Percentiles rank a stretch among this genome's conserved stretches.
Evolutionary conservation across 139 green algal species (phyloP).

Genomic region (Chlorella sp.): DNA sequence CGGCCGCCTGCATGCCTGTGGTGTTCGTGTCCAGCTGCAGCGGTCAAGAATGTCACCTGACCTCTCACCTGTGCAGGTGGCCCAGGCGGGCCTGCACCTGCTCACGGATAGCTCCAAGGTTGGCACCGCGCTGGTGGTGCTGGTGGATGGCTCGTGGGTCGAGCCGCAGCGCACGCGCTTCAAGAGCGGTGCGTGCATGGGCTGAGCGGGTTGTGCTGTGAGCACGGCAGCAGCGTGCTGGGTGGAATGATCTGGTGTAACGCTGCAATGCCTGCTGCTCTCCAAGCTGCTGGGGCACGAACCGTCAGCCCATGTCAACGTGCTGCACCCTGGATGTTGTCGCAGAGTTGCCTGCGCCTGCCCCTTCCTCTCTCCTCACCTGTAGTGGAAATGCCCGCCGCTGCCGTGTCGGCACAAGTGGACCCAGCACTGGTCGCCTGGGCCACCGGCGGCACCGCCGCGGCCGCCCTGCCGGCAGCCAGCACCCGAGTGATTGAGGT

Average conservation of each 20-base stretch:
- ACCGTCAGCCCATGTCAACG: no score
- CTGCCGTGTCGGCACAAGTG: neutral
- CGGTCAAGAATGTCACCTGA: no score
- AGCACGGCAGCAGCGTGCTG: no score
- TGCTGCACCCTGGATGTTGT: no score
- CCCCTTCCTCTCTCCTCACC: neutral
- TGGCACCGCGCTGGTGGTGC: slow-evolving; percentile 63
- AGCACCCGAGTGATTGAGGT: slow-evolving; percentile 23
- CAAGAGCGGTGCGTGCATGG: slow-evolving; percentile 6
- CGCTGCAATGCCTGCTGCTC: no score
- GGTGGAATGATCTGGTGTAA: no score
- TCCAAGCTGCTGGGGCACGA: no score
- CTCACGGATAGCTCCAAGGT: slow-evolving; percentile 47
- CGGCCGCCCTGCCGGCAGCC: neutral
- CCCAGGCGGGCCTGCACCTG: slow-evolving; percentile 51
- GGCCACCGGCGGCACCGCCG: neutral
- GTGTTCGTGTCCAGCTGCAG: no score
- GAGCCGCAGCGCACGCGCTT: slow-evolving; percentile 30
- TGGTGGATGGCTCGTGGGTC: slow-evolving; percentile 33
- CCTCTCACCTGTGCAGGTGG: slow-evolving; percentile 42
- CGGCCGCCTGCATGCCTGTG: no score
- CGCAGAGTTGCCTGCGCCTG: no score
- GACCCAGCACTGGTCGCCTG: slow-evolving; percentile 20
- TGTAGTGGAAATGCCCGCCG: slow-evolving; percentile 10
- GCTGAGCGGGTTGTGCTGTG: no score